Percentiles rank a stretch among this genome's conserved stretches.
Evolutionary conservation across 176 grass and related monocot species (phyloP).

Genomic region (Echinochloa phyllopogon): DNA sequence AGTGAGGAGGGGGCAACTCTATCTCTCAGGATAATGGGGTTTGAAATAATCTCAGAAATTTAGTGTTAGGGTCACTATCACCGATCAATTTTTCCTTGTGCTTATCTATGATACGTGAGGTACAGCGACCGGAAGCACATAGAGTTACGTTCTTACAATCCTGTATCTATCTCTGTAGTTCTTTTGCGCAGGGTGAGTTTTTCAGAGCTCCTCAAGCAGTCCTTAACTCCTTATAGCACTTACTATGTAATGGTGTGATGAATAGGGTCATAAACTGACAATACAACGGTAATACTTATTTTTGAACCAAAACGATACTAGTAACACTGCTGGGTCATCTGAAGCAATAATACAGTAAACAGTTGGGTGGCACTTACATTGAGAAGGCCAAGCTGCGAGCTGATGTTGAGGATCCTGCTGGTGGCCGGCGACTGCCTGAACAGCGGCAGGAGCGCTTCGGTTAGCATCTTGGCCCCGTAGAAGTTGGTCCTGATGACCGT

Average conservation of each 20-base stretch:
- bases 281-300: background rate
- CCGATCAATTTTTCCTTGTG: background rate
- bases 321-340: background rate
- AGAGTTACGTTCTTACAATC: background rate
- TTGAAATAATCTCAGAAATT: background rate
- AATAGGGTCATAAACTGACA: no score
- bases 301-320: background rate
- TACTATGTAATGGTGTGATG: background rate
- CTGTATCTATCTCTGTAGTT: background rate
- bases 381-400: slow-evolving; percentile 91
- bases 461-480: slow-evolving; percentile 77
- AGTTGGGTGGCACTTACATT: slow-evolving; percentile 59
- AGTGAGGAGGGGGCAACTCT: background rate
- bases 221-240: background rate
- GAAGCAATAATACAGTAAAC: background rate
- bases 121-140: background rate
- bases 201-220: background rate
- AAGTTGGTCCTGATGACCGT: slow-evolving; percentile 80
- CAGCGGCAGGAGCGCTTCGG: slow-evolving; percentile 71
- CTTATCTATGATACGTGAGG: background rate
- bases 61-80: background rate
- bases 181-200: background rate
- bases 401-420: slow-evolving; percentile 90
- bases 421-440: slow-evolving; percentile 63
- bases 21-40: background rate